Conservation (phyloP, 495 filamentous ascomycete genomes). For the Aspergillus taichungensis region DNA sequence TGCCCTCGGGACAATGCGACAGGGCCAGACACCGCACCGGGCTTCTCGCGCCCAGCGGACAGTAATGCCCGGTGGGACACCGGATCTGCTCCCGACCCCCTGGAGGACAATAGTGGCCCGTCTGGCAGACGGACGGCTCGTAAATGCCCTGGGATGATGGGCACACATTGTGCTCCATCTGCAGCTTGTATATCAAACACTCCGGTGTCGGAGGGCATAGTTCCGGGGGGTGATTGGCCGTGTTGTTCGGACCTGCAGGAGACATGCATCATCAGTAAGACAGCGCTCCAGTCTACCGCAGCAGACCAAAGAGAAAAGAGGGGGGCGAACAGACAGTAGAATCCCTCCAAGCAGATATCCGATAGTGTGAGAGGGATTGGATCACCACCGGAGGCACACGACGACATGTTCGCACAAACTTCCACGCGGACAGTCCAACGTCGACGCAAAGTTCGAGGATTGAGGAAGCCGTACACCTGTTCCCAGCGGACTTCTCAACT, state of each 20-base stretch:
- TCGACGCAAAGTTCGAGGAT: no score
- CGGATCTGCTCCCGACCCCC: not conserved
- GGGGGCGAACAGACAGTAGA: not conserved
- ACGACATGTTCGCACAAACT: no score
- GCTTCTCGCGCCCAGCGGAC: not conserved
- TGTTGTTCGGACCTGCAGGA: not conserved
- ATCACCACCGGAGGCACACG: no score
- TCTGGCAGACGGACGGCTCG: not conserved
- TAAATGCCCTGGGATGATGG: not conserved
- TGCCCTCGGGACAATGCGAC: not conserved
- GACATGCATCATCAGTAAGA: not conserved
- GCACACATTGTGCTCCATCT: not conserved
- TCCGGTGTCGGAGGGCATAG: not conserved
- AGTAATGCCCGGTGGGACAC: not conserved
- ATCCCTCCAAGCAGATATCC: not conserved
- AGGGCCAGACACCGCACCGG: not conserved
- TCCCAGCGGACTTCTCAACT: no score
- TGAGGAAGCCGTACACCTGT: no score
- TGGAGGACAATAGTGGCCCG: not conserved
- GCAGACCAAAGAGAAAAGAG: not conserved
- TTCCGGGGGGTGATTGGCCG: not conserved
- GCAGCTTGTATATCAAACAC: not conserved
- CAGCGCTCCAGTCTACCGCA: not conserved
- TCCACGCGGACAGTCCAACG: no score
- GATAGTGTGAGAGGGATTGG: no score